Base-by-base conservation (phyloP, 2,329 filamentous ascomycete species). In the Sporothrix brunneoviolacea region DNA sequence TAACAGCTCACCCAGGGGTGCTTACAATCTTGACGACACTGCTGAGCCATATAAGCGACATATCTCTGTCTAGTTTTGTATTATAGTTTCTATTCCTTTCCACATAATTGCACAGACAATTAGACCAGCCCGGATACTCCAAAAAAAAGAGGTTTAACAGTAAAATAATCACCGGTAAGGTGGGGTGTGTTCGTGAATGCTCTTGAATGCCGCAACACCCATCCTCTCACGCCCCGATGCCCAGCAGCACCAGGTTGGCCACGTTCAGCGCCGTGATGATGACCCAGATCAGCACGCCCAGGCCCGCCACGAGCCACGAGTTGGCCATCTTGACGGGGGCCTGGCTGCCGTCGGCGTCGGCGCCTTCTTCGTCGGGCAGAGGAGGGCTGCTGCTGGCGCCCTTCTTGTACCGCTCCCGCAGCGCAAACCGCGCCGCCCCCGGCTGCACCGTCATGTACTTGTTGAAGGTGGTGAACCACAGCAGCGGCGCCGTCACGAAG, bases 381-480 rank as follows among this genome's bases (percentile, higher is more conserved):
- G 38, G 53, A 52, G 16, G 33, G 65, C 62, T 38, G 58, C 50
- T 36, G n/a, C 30, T 13, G 22, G 33, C 40, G 16, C 16, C 19
- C 32, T 41, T 43, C 3, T 28, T 16, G 48, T 51, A 51, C 7
- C 51, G 50, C 16, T 33, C 19, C 13, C 54, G 51, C 37, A 62
- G 47, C 8, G 62, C 58, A 48, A 65, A 65, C 10, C 66, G 60
- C 7, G 69, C 66, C 21, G 64, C 62, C 30, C 74, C 73, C 2
- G 74, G 67, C 51, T 68, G 64, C 6, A 88, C 84, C 8, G 80
- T 87, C 89, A 95, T 95, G 67, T 85, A 93, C 61, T 81, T 81
- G 57, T 82, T 79, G 38, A 84, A 76, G 59, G 85, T 88, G 0
- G 89, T 95, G 60, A 94, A 94, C 68, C 86, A 94, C 50, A 95